Percentiles rank a stretch among this genome's conserved stretches.
phyloP scores from a whole-genome alignment of 1,284 basidiomycete genomes.

The Sanghuangporus sanghuang region DNA sequence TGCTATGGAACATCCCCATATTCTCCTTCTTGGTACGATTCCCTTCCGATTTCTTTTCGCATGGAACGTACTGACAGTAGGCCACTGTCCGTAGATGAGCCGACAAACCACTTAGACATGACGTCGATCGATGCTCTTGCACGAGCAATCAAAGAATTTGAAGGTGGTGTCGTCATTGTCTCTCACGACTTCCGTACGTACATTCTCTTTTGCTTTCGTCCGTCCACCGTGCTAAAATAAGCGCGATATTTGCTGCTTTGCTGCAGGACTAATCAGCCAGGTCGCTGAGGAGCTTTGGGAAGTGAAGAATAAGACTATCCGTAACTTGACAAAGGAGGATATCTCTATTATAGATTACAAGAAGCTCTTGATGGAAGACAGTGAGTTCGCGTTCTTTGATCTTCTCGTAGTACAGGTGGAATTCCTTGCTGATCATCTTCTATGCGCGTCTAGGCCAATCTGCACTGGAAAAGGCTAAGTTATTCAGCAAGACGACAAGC shows the following conservation, averaged over 20 bases:
- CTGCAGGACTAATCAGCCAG: conserved; percentile 80
- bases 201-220: conserved; percentile 17
- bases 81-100: conserved; percentile 51
- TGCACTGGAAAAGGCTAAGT: conserved; percentile 87
- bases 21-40: conserved; percentile 72
- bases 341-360: conserved; percentile 92
- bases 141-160: conserved; percentile 91
- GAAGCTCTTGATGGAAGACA: conserved; percentile 68
- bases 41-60: conserved; percentile 8
- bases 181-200: conserved; percentile 91
- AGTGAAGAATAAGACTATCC: conserved; percentile 91
- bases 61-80: background rate
- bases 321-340: conserved; percentile 86
- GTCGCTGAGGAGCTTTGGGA: conserved; percentile 99
- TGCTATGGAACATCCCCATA: conserved; percentile 91
- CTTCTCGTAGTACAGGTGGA: background rate
- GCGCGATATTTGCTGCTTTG: background rate
- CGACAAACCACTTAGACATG: conserved; percentile 95
- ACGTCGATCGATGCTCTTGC: conserved; percentile 95
- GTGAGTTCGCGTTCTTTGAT: conserved; percentile 30
- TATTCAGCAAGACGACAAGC: conserved; percentile 66
- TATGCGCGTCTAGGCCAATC: conserved; percentile 32
- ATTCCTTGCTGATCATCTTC: background rate
- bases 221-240: background rate
- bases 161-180: conserved; percentile 96